Conservation (phyloP, 495 filamentous ascomycete genomes). For the Rhizodiscina lignyota region DNA sequence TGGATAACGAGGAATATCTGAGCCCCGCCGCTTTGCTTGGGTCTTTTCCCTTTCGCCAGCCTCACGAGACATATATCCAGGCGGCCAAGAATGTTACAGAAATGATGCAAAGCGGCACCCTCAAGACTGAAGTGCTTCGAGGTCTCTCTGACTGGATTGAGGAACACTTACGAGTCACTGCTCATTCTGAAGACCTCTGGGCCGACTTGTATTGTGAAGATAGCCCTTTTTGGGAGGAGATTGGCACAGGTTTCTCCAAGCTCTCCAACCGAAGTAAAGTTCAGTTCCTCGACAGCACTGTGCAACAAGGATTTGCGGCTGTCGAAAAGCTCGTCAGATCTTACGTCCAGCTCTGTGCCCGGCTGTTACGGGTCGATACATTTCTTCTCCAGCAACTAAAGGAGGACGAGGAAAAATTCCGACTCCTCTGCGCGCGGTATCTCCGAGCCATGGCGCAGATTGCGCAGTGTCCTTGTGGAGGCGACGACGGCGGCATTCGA, state of each 20-base stretch:
- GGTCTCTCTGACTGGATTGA: conserved; percentile 19
- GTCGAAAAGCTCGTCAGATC: background rate
- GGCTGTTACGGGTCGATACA: conserved; percentile 2
- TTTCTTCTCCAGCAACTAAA: background rate
- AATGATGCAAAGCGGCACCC: conserved; percentile 9
- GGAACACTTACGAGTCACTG: conserved; percentile 8
- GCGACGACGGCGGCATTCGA: background rate
- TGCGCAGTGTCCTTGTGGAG: background rate
- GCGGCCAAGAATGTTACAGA: background rate
- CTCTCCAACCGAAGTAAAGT: conserved; percentile 23
- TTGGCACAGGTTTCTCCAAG: conserved; percentile 28
- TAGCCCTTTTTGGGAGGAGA: conserved; percentile 34
- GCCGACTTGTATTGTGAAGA: conserved; percentile 22
- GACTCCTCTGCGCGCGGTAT: background rate
- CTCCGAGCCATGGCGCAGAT: background rate
- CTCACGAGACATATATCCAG: too few relatives aligned
- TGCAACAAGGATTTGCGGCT: conserved; percentile 1
- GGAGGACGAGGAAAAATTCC: background rate
- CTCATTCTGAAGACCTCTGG: conserved; percentile 9
- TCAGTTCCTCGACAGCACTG: background rate
- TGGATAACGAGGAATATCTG: conserved; percentile 13
- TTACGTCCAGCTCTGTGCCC: background rate
- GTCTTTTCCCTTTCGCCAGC: background rate
- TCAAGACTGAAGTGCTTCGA: conserved; percentile 13
- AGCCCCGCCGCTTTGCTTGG: conserved; percentile 6